Evolutionary conservation across 495 filamentous ascomycete species (phyloP), one percentile per base, ranked within the genome.

Genomic region (Collariella sp.): DNA sequence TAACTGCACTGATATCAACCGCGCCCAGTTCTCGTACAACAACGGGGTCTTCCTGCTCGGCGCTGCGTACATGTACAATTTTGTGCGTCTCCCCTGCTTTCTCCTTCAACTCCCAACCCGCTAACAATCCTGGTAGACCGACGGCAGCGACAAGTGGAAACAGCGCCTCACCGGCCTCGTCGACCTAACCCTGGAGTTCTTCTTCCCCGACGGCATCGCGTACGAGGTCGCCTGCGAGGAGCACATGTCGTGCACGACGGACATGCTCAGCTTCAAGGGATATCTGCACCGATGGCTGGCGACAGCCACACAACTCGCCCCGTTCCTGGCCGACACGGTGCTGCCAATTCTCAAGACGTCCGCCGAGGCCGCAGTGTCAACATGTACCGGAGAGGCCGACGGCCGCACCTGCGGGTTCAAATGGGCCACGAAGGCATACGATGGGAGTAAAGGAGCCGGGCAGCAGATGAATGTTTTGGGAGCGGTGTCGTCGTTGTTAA

Each of bases 201-300:
- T 91, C 69, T 79, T 79, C 64, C 65, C 74, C 15, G 57, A 76
- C 12, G 70, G 74, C 20, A 70, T 73, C 7, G 67, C 78, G 20
- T 79, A 76, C 59, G 88, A 93, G 65, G 62, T 78, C 20, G 76
- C 80, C 22, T 93, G 88, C 71, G 88, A 91, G 64, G 67, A 63
- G 61, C 56, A 69, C 70, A 52, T 76, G 60, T 67, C 71, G 1
- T 91, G 88, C 72, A 81, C 86, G 52, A 79, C 81, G 36, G 88
- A 93, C 62, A 87, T 90, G 73, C 77, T 78, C 39, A 87, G 83
- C 36, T 95, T 91, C 81, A 95, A 93, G 70, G 87, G 86, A 33
- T 94, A 90, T 70, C 73, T 91, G 15, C 73, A 87, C 20, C 86
- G 89, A 22, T 95, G 88, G 86, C 78, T 95, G 68, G 81, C 82